These are phyloP conservation scores for Penicillium paxilli DNA, from an alignment of 495 filamentous ascomycete species.

Conservation along the genomic window DNA sequence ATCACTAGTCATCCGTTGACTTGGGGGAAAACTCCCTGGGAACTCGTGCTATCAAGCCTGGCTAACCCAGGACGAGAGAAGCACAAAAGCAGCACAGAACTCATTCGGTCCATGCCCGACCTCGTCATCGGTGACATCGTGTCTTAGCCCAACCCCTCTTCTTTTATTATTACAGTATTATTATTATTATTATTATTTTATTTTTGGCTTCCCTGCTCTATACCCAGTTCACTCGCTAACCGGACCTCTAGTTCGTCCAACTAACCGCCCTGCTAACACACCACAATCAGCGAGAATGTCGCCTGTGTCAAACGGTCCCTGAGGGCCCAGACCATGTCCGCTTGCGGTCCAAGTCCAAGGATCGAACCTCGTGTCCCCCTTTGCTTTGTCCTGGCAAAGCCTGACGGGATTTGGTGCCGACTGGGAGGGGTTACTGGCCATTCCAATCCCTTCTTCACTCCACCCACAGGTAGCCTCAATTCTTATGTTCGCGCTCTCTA, in stretches of 20 bases:
- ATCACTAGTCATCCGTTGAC: too few relatives aligned
- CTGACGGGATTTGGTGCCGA: not conserved
- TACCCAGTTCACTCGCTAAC: not conserved
- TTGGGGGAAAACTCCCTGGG: too few relatives aligned
- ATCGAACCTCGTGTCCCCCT: not conserved
- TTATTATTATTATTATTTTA: too few relatives aligned
- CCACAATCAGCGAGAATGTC: not conserved
- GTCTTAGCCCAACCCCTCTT: slow-evolving; percentile 11
- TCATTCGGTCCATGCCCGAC: not conserved
- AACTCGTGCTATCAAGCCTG: not conserved
- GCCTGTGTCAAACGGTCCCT: slow-evolving; percentile 16
- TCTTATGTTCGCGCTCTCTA: too few relatives aligned
- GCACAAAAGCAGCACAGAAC: not conserved
- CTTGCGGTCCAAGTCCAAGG: not conserved
- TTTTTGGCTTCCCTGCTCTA: too few relatives aligned
- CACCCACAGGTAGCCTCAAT: too few relatives aligned
- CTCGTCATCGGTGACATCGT: slow-evolving; percentile 33
- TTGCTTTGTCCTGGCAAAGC: not conserved
- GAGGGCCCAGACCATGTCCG: slow-evolving; percentile 22
- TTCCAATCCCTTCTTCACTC: too few relatives aligned
- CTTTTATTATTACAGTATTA: too few relatives aligned
- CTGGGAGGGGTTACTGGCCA: not conserved
- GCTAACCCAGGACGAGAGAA: not conserved
- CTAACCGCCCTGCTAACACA: not conserved
- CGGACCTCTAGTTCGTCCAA: too few relatives aligned